Evolutionary conservation across 2,329 filamentous ascomycete species (phyloP).

Genomic region (Fusarium secorum): DNA sequence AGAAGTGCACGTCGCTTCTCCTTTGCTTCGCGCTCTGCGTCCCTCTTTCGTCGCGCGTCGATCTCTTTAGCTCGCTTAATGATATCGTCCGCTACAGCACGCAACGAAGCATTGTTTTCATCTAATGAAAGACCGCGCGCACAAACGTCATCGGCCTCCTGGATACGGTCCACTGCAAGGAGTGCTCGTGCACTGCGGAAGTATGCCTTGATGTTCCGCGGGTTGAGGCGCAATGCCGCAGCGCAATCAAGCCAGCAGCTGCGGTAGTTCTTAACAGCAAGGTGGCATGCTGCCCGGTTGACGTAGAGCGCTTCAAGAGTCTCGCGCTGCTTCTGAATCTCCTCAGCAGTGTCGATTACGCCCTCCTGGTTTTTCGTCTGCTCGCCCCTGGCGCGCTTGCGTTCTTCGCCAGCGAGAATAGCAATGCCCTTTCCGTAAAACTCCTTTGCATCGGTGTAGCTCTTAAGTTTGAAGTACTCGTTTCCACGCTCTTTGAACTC

Average conservation of each 20-base stretch:
- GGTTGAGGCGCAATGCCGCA: conserved; percentile 78
- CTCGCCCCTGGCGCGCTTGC: conserved; percentile 56
- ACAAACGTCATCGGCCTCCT: conserved; percentile 83
- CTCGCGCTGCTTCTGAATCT: conserved; percentile 65
- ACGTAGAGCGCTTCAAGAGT: conserved; percentile 80
- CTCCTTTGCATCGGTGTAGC: conserved; percentile 84
- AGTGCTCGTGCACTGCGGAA: conserved; percentile 85
- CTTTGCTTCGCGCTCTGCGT: conserved; percentile 62
- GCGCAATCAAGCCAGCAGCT: conserved; percentile 87
- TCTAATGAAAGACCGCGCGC: conserved; percentile 78
- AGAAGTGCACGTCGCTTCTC: conserved; percentile 65
- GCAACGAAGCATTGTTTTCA: conserved; percentile 71
- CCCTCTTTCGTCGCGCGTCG: conserved; percentile 62
- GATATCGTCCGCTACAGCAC: conserved; percentile 69
- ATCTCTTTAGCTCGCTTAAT: conserved; percentile 62
- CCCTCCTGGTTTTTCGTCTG: conserved; percentile 43
- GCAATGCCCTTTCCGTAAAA: conserved; percentile 90
- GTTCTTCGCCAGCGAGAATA: conserved; percentile 71
- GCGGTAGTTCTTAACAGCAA: conserved; percentile 89
- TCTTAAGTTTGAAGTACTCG: conserved; percentile 77
- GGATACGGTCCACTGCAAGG: conserved; percentile 77
- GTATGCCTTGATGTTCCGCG: conserved; percentile 85
- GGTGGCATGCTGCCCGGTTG: conserved; percentile 89
- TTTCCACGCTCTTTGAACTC: conserved; percentile 95
- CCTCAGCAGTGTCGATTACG: conserved; percentile 57